Evolutionary conservation across 2,329 filamentous ascomycete species (phyloP).

Genomic region (Aureobasidium melanogenum): DNA sequence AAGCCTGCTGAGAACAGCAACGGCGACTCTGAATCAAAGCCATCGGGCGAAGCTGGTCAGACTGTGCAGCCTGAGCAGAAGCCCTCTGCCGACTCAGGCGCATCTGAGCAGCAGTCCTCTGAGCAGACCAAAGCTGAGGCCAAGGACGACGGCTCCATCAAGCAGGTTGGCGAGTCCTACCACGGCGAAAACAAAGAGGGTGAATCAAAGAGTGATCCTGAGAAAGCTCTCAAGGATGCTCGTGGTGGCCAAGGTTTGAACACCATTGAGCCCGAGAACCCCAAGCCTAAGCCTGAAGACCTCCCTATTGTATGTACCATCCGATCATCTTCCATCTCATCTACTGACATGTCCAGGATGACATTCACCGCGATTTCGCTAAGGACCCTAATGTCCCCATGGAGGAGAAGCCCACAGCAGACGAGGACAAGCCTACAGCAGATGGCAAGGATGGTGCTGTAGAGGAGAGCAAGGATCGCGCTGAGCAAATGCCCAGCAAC

Average conservation of each 20-base stretch:
- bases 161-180: slow-evolving; percentile 16
- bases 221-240: slow-evolving; percentile 18
- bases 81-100: background rate
- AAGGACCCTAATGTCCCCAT: background rate
- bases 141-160: slow-evolving; percentile 21
- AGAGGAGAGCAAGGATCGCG: slow-evolving; percentile 41
- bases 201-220: slow-evolving; percentile 19
- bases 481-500: slow-evolving; percentile 45
- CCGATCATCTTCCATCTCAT: no score
- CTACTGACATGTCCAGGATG: background rate
- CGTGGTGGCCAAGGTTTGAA: slow-evolving; percentile 16
- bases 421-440: background rate
- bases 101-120: background rate
- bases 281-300: slow-evolving; percentile 10
- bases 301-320: background rate
- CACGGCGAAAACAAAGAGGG: slow-evolving; percentile 21
- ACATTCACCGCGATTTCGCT: slow-evolving; percentile 12
- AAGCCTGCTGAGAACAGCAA: slow-evolving; percentile 27
- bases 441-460: slow-evolving; percentile 28
- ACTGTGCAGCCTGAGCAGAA: slow-evolving; percentile 23
- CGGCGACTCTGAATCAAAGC: slow-evolving; percentile 21
- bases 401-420: background rate
- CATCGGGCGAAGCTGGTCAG: slow-evolving; percentile 2
- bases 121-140: slow-evolving; percentile 17
- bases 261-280: slow-evolving; percentile 10